Conservation (phyloP, 2,329 filamentous ascomycete species). For the Claviceps sp. region DNA sequence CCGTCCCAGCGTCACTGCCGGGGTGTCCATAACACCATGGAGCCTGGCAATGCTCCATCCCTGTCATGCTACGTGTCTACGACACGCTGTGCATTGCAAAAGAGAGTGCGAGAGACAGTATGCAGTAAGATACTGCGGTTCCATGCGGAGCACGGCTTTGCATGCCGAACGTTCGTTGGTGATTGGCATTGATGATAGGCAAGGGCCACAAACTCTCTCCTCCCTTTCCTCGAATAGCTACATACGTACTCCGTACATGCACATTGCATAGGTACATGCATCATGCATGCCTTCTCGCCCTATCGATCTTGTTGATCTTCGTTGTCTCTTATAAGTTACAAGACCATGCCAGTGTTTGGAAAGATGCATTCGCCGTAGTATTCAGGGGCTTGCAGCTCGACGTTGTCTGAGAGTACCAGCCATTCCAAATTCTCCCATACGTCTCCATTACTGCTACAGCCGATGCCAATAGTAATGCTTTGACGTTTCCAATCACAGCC, state of each 20-base stretch:
- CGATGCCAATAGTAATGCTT: neutral
- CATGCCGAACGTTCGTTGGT: neutral
- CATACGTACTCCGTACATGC: neutral
- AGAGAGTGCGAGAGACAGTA: neutral
- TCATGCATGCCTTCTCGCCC: no score
- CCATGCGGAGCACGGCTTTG: neutral
- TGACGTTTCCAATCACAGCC: neutral
- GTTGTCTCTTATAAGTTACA: neutral
- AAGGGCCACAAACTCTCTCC: neutral
- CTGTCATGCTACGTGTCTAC: constrained; percentile 6
- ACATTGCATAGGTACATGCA: neutral
- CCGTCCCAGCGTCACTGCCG: constrained; percentile 8
- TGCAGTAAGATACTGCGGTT: constrained; percentile 1
- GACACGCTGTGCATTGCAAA: constrained; percentile 3
- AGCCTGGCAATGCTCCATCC: constrained; percentile 10
- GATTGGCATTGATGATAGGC: constrained; percentile 1
- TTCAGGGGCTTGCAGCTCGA: constrained; percentile 1
- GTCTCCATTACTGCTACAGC: constrained; percentile 2
- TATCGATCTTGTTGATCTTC: neutral
- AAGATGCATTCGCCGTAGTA: neutral
- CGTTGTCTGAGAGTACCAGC: constrained; percentile 3
- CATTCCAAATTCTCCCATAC: constrained; percentile 1
- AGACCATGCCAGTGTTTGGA: constrained; percentile 3
- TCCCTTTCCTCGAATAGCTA: neutral
- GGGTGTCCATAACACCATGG: constrained; percentile 9